Evolutionary conservation across 2,329 filamentous ascomycete species (phyloP).

Genomic region (Claviceps arundinis): DNA sequence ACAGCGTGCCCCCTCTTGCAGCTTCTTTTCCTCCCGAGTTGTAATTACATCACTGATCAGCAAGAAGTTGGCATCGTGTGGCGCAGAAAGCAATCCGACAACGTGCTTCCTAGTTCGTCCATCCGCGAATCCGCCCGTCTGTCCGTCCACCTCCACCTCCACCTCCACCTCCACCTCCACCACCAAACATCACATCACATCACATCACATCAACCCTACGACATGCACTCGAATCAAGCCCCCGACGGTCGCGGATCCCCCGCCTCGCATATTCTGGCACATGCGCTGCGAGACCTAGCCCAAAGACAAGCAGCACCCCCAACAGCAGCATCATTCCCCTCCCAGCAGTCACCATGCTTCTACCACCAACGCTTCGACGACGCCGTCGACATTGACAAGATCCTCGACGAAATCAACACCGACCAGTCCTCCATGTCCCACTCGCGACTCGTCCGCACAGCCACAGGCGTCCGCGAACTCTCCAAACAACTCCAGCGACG

Average conservation of each 20-base stretch:
- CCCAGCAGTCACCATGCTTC: conserved; percentile 74
- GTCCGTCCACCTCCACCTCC: too few relatives aligned
- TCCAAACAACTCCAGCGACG: conserved; percentile 87
- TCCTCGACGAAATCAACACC: conserved; percentile 84
- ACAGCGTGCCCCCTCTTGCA: too few relatives aligned
- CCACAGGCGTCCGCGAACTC: conserved; percentile 86
- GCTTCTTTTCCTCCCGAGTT: too few relatives aligned
- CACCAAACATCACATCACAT: too few relatives aligned
- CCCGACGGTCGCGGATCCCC: conserved; percentile 27
- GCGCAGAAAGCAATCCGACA: too few relatives aligned
- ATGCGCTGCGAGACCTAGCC: conserved; percentile 42
- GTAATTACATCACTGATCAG: too few relatives aligned
- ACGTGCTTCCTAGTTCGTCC: too few relatives aligned
- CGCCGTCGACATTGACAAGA: conserved; percentile 85
- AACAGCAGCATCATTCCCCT: conserved; percentile 37
- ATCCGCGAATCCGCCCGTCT: too few relatives aligned
- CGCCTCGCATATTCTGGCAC: conserved; percentile 49
- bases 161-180: too few relatives aligned
- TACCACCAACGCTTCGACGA: conserved; percentile 97
- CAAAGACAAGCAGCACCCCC: conserved; percentile 23
- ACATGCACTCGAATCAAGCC: conserved; percentile 39
- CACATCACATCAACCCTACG: conserved; percentile 24
- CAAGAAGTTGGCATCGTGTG: too few relatives aligned
- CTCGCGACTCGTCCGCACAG: conserved; percentile 86
- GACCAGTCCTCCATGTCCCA: conserved; percentile 78